These are phyloP conservation scores for Ceratocystiopsis brevicomis DNA, from an alignment of 2,329 filamentous ascomycete species.

Conservation along the genomic window DNA sequence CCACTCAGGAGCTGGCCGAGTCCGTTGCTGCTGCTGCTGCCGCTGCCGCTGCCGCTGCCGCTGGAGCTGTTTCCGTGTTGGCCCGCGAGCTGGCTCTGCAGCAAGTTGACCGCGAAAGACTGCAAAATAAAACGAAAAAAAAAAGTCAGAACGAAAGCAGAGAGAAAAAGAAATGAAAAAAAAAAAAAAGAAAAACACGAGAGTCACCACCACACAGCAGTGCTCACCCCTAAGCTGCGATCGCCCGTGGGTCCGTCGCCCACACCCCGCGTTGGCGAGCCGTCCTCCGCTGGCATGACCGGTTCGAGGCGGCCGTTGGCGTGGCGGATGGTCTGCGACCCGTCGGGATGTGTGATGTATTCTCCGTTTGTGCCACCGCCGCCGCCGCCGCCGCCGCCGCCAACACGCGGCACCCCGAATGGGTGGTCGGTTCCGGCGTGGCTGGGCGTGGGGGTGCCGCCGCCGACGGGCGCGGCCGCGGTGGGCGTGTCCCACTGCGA, in stretches of 20 bases:
- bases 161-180: constrained; percentile 2
- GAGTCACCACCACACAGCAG: neutral
- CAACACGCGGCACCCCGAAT: constrained; percentile 30
- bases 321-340: constrained; percentile 40
- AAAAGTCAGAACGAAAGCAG: constrained; percentile 5
- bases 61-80: constrained; percentile 21
- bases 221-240: constrained; percentile 43
- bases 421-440: constrained; percentile 36
- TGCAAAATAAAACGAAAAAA: constrained; percentile 13
- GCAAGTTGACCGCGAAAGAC: constrained; percentile 41
- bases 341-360: constrained; percentile 43
- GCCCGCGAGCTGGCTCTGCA: constrained; percentile 26
- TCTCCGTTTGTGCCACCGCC: constrained; percentile 13
- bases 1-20: constrained; percentile 30
- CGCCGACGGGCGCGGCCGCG: constrained; percentile 40
- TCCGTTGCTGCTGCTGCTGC: constrained; percentile 22
- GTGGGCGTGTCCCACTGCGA: constrained; percentile 61
- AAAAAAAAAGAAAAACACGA: constrained; percentile 2
- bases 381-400: constrained; percentile 6
- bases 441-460: constrained; percentile 32
- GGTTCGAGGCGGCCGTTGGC: constrained; percentile 43
- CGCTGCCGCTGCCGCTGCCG: constrained; percentile 16
- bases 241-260: constrained; percentile 21
- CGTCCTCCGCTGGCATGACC: constrained; percentile 24
- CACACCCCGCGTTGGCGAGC: constrained; percentile 25